These are phyloP conservation scores for Austroboletus eburneus DNA, from an alignment of 768 basidiomycete genomes.

Conservation along the genomic window DNA sequence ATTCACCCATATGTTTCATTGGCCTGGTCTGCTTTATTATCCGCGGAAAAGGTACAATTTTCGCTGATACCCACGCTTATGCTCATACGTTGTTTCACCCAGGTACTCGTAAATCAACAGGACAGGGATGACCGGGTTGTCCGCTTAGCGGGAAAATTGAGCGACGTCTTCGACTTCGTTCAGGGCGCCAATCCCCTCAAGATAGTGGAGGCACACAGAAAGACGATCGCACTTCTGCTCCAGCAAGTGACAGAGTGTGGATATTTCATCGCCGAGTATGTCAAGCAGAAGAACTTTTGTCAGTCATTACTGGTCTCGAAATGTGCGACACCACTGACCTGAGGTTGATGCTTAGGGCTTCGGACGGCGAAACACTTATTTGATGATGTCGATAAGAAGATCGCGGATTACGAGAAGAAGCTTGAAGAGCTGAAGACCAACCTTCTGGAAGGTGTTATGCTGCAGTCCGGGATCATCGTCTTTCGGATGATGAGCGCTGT, in stretches of 20 bases:
- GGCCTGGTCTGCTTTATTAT: background rate
- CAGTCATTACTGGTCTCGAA: too few relatives aligned
- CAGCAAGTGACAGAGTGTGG: slow-evolving; percentile 4
- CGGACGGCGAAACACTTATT: too few relatives aligned
- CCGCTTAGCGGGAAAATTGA: background rate
- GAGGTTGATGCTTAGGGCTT: too few relatives aligned
- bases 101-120: background rate
- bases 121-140: background rate
- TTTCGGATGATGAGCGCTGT: too few relatives aligned
- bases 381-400: too few relatives aligned
- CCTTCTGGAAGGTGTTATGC: too few relatives aligned
- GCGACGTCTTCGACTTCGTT: background rate
- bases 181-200: background rate
- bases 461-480: too few relatives aligned
- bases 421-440: too few relatives aligned
- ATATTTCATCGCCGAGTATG: slow-evolving; percentile 2
- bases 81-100: background rate
- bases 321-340: too few relatives aligned
- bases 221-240: background rate
- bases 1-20: background rate
- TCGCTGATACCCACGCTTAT: background rate
- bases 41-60: background rate
- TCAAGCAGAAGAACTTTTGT: background rate
- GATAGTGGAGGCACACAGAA: background rate
- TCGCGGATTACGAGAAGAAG: too few relatives aligned